Percentiles rank a stretch among this genome's conserved stretches.
Evolutionary conservation across 352 stramenopile genomes (phyloP).

Genomic region (Phytophthora pseudosyringae): DNA sequence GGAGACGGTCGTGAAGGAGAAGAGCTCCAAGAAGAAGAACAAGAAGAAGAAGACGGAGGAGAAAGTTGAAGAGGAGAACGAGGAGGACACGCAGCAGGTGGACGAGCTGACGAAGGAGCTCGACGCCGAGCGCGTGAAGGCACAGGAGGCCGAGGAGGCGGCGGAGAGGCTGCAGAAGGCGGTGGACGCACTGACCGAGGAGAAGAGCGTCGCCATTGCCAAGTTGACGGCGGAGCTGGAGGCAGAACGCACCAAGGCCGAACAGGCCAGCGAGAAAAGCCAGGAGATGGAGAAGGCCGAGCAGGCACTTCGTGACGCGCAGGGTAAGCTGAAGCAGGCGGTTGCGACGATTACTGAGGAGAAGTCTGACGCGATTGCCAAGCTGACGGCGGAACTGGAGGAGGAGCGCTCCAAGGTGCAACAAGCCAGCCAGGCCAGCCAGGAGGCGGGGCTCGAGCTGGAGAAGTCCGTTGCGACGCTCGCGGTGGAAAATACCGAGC

Average conservation of each 20-base stretch:
- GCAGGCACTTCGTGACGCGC: constrained; percentile 24
- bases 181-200: constrained; percentile 18
- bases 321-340: constrained; percentile 37
- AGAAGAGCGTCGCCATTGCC: constrained; percentile 35
- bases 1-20: constrained; percentile 13
- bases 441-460: constrained; percentile 25
- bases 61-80: constrained; percentile 7
- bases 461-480: constrained; percentile 26
- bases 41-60: constrained; percentile 34
- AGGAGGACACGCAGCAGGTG: constrained; percentile 23
- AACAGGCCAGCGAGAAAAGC: constrained; percentile 24
- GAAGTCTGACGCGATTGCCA: constrained; percentile 32
- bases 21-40: constrained; percentile 32
- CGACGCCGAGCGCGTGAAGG: constrained; percentile 26
- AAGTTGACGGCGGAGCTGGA: constrained; percentile 32
- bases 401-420: constrained; percentile 25
- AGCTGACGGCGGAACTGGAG: constrained; percentile 41
- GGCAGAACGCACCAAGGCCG: constrained; percentile 20
- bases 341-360: constrained; percentile 25
- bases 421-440: constrained; percentile 17
- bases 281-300: constrained; percentile 31
- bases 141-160: constrained; percentile 12
- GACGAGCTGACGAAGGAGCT: constrained; percentile 25
- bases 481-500: constrained; percentile 25
- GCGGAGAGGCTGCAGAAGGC: constrained; percentile 33